Evolutionary conservation across 2,329 filamentous ascomycete genomes (phyloP), one percentile per base, ranked within the genome.

Genomic region (Beauveria asiatica): DNA sequence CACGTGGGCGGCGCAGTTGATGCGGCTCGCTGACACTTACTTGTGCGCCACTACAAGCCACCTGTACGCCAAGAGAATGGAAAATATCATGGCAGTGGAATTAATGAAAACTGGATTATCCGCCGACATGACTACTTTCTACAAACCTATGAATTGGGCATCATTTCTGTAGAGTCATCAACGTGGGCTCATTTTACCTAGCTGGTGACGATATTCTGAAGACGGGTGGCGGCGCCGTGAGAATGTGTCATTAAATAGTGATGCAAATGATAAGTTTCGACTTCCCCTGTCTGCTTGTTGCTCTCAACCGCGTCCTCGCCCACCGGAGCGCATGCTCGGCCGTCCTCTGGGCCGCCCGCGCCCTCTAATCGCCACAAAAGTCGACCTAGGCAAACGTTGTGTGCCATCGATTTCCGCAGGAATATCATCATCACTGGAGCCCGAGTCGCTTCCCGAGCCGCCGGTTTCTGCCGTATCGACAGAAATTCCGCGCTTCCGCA

Each of bases 291-390:
- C 39, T n/a, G 11, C 11, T 13, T 33, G 11, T 13, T 33, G 30
- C 30, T 33, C 30, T 59, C 19, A 46, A 2, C 48, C 27, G n/a
- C 21, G 57, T 13, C 57, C 57, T 54, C 50, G 57, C n/a, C 57
- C 57, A 2, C 50, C 50, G 19, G 42, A 48, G 30, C 57, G 57
- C 49, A 53, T 46, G 21, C 57, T 49, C 4, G 39, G 59, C 30
- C 66, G 62, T 16, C 65, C 65, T 33, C 70, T 60, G 16, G 65
- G 65, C 19, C 68, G 60, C n/a, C 66, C 63, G 5, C 68, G 64
- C 1, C 69, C 61, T 6, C 66, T 57, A 3, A 37, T 5, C 17
- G 16, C 42, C 16, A 17, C 33, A 19, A 23, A 23, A 30, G 3
- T 41, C 30, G 19, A 11, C 8, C 17, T n/a, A 11, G 19, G 11